Percentiles rank a stretch among this genome's conserved stretches.
These are phyloP conservation scores for Russula griseocarnosa DNA, from an alignment of 768 basidiomycete genomes.

Conservation along the genomic window DNA sequence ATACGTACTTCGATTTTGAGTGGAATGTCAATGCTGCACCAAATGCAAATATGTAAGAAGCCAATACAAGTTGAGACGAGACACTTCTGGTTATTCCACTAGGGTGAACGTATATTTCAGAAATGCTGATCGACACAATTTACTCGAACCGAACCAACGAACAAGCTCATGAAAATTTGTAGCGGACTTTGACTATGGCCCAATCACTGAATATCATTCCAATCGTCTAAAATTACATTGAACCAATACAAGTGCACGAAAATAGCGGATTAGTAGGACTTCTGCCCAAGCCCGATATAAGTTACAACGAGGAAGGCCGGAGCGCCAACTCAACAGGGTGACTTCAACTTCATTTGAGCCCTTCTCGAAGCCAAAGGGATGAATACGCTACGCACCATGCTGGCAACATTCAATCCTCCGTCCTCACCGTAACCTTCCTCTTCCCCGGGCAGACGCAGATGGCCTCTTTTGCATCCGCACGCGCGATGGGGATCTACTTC, in stretches of 20 bases:
- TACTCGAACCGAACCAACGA: too few species aligned
- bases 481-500: conserved; percentile 15
- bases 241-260: conserved; percentile 14
- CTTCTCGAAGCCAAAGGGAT: not conserved
- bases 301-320: not conserved
- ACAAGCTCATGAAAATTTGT: too few species aligned
- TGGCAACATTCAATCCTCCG: conserved; percentile 12
- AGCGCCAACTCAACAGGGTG: not conserved
- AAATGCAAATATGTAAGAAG: not conserved
- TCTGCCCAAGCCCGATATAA: too few species aligned
- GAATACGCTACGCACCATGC: not conserved
- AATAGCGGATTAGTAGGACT: not conserved
- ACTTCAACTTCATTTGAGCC: not conserved
- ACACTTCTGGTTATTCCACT: too few species aligned
- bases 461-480: conserved; percentile 14
- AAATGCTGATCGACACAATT: too few species aligned
- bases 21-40: too few species aligned
- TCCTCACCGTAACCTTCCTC: conserved; percentile 17
- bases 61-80: too few species aligned
- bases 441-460: conserved; percentile 21
- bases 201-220: not conserved
- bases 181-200: not conserved
- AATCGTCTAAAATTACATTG: conserved; percentile 9
- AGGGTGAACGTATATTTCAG: too few species aligned
- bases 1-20: too few species aligned